Base-by-base conservation (phyloP, 306 rosid species). In the Medicago ruthenica region DNA sequence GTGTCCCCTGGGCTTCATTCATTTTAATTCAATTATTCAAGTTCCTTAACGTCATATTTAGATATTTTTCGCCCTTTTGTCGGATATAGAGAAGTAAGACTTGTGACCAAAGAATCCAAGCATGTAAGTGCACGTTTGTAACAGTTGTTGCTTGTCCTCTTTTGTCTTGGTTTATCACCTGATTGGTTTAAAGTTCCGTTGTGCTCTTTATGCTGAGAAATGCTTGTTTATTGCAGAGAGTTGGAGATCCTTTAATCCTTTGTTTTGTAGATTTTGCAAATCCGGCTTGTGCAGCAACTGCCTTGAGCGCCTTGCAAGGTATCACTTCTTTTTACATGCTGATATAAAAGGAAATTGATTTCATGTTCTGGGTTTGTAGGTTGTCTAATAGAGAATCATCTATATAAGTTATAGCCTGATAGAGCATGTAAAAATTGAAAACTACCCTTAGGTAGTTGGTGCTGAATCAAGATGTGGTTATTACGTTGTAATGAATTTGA, bases 31-130 rank as follows among this genome's bases (percentile, higher is more conserved):
- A 20, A 34, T 42, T 59, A 18, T 74, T 76, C 41, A 42, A 54
- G 12, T 74, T 80, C 88, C 88, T 83, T 83, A 51, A 77, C 77
- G 45, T 6, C 7, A 40, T 55, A 18, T 74, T 36, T 55, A 93
- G 96, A 89, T 87, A 93, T 93, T 71, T 93, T 93, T 70, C 95
- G 94, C 48, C 98, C 98, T 67, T 92, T 92, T 87, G 96, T 90
- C 48, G 96, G 97, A 73, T 92, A 92, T 81, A 90, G 89, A 84
- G 93, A 88, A 85, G 90, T 90, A 80, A 92, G 98, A 77, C 94
- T 92, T 57, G 96, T 90, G 77, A 89, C 75, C 88, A 92, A 92
- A 83, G 98, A 88, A 79, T 86, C 96, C 73, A 86, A 89, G 82
- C 91, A 84, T 34, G 98, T 90, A 85, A 85, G 93, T 86, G 31